Conservation (phyloP, 1,284 basidiomycete species). For the Agroathelia rolfsii region DNA sequence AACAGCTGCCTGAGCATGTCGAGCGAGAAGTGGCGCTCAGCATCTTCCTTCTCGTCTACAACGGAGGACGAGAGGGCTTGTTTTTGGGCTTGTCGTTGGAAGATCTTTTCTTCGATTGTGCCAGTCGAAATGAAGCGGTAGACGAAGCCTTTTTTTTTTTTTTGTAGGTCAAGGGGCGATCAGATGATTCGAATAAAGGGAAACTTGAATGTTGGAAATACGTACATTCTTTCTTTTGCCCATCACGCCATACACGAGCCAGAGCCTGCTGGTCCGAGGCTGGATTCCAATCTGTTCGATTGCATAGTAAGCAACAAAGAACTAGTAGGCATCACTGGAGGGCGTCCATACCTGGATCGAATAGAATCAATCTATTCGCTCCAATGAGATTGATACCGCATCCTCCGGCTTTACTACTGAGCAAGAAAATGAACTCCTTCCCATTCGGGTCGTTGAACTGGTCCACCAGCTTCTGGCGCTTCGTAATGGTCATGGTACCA, state of each 20-base stretch:
- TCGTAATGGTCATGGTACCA: constrained; percentile 88
- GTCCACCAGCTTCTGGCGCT: constrained; percentile 95
- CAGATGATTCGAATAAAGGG: constrained; percentile 1
- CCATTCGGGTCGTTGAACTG: constrained; percentile 95
- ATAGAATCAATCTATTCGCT: constrained; percentile 90
- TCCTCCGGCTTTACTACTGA: constrained; percentile 95
- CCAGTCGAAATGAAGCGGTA: constrained; percentile 98
- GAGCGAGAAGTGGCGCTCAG: constrained; percentile 90
- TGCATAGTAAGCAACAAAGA: constrained; percentile 3
- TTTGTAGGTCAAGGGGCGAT: not conserved
- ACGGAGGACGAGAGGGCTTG: constrained; percentile 95
- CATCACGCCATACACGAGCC: constrained; percentile 98
- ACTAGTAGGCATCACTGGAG: not conserved
- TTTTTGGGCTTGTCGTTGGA: constrained; percentile 92
- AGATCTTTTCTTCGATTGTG: constrained; percentile 98
- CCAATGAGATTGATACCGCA: constrained; percentile 98
- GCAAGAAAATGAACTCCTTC: constrained; percentile 91
- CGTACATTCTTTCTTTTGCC: constrained; percentile 98
- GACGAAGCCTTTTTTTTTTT: constrained; percentile 75
- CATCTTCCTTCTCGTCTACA: constrained; percentile 94
- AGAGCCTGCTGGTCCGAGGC: constrained; percentile 98
- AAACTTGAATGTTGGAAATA: constrained; percentile 2
- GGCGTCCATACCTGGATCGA: constrained; percentile 73
- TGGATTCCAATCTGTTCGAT: constrained; percentile 84
- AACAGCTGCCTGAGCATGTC: constrained; percentile 90